Percentiles rank a stretch among this genome's conserved stretches.
Evolutionary conservation across 2,329 filamentous ascomycete genomes (phyloP).

Genomic region (Verticillium klebahnii): DNA sequence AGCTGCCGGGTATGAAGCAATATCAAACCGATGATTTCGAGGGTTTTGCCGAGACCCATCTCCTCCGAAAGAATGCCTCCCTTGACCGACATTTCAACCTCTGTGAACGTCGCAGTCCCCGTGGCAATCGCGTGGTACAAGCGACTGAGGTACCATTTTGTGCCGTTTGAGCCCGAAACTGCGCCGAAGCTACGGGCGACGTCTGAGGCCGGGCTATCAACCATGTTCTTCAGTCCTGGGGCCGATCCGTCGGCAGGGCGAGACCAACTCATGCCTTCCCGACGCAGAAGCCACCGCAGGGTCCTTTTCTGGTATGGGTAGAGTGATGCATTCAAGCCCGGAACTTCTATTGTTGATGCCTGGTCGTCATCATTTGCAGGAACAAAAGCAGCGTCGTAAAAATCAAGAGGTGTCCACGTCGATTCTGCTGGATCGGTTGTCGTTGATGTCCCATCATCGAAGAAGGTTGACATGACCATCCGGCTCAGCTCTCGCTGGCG

Average conservation of each 20-base stretch:
- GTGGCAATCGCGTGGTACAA: conserved; percentile 56
- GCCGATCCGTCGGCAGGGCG: conserved; percentile 10
- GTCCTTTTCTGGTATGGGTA: conserved; percentile 71
- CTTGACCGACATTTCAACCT: conserved; percentile 34
- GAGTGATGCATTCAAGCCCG: conserved; percentile 43
- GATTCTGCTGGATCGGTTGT: conserved; percentile 13
- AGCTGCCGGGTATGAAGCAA: conserved; percentile 50
- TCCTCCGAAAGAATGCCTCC: conserved; percentile 73
- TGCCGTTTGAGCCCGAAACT: background rate
- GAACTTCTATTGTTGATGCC: conserved; percentile 33
- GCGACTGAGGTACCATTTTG: conserved; percentile 53
- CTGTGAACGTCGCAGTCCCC: conserved; percentile 39
- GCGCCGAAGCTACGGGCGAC: conserved; percentile 9
- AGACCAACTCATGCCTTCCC: conserved; percentile 57
- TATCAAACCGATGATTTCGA: conserved; percentile 71
- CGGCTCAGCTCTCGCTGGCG: conserved; percentile 27
- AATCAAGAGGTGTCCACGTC: conserved; percentile 45
- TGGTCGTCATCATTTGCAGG: conserved; percentile 41
- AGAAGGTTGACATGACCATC: conserved; percentile 30
- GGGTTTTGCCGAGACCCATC: conserved; percentile 79
- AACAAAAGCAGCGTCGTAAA: conserved; percentile 66
- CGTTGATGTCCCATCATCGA: conserved; percentile 19
- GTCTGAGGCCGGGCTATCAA: background rate
- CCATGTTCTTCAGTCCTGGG: conserved; percentile 14
- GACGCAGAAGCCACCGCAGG: conserved; percentile 63